These are phyloP conservation scores for Entomortierella lignicola DNA, from an alignment of 192 early-diverging fungal species.

Conservation along the genomic window DNA sequence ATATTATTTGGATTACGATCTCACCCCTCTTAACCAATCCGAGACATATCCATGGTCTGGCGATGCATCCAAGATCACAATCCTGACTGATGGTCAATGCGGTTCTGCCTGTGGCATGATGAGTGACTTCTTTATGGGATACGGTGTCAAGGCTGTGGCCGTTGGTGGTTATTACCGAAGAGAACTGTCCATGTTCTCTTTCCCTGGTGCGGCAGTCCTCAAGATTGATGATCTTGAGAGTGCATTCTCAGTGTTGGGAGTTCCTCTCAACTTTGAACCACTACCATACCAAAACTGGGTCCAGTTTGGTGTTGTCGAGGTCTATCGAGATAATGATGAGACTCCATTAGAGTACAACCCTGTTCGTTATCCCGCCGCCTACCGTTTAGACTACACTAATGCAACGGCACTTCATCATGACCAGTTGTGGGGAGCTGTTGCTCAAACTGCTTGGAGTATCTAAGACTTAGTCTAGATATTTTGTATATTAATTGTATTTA, in stretches of 20 bases:
- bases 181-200: constrained; percentile 12
- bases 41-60: constrained; percentile 19
- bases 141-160: constrained; percentile 16
- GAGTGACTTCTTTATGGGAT: neutral
- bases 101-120: constrained; percentile 24
- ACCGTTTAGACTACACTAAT: constrained; percentile 23
- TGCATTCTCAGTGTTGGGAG: no score
- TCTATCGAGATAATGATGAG: neutral
- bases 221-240: neutral
- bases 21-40: neutral
- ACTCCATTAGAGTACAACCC: constrained; percentile 16
- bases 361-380: neutral
- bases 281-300: neutral
- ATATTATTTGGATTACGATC: neutral
- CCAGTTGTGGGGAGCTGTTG: constrained; percentile 11
- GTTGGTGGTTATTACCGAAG: constrained; percentile 4
- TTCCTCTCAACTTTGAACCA: neutral
- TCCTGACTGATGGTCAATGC: constrained; percentile 27
- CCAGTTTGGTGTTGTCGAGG: neutral
- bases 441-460: constrained; percentile 4
- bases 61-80: constrained; percentile 4
- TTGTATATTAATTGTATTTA: no score
- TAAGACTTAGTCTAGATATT: no score
- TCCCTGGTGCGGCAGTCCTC: neutral
- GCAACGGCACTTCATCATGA: constrained; percentile 8